Base-by-base conservation (phyloP, 2,329 filamentous ascomycete species). In the Stagonosporopsis rhizophila region DNA sequence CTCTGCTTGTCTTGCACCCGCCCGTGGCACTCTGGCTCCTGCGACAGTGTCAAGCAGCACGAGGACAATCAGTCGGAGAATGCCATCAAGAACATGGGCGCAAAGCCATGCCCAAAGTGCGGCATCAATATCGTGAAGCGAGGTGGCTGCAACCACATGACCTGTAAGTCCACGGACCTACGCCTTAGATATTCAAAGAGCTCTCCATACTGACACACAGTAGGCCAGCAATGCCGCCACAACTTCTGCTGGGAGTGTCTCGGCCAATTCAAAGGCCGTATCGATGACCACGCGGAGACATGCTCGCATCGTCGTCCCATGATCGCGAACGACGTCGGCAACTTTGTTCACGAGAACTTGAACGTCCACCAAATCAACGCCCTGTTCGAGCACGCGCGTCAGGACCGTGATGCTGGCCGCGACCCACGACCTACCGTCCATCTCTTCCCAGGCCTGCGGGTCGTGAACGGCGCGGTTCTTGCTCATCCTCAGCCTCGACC, bases 21-120 rank as follows among this genome's bases (percentile, higher is more conserved):
- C 0, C 59, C 65, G 1, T 64, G 61, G 62, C 68, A 72, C 27
- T 15, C 35, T 1, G 34, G 44, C 3, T 49, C 35, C 30, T 73
- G 70, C 50, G 40, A 58, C 46, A 56, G 60, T 35, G 50, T 40
- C 9, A 65, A 61, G n/a, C 20, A 35, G n/a, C 44, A 35, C 3
- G 68, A 71, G 20, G 55, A 72, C 23, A 35, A 51, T 9, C 22
- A 59, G 34, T 66, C 67, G 0, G 44, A 57, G 23, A 25, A 53
- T 5, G 30, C 53, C 2, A 61, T 72, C 41, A 62, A 64, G 48
- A 30, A 35, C 1, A 59, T 73, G 23, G 67, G 69, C 28, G 66
- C 65, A 8, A 72, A 70, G 49, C 57, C 58, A 2, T 73, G 69
- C 42, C 70, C 69, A 0, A 52, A 57, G 2, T 72, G 70, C 40